These are phyloP conservation scores for Pisolithus microcarpus DNA, from an alignment of 768 basidiomycete species.

Conservation along the genomic window DNA sequence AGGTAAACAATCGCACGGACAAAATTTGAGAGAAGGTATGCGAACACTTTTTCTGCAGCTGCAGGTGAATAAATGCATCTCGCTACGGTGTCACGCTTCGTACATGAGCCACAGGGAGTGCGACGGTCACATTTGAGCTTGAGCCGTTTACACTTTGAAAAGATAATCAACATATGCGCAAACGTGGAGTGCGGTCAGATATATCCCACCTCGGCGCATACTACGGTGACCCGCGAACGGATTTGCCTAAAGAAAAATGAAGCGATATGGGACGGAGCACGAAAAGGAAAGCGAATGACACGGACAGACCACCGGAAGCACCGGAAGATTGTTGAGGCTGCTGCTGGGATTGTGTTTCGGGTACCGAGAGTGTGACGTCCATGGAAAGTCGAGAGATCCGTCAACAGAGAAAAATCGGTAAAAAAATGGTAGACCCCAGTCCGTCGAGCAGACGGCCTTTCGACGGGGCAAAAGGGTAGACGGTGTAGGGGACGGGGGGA, in stretches of 20 bases:
- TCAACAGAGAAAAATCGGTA: background rate
- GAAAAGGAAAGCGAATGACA: conserved; percentile 6
- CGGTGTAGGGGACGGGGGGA: background rate
- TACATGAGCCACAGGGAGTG: conserved; percentile 69
- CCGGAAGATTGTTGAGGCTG: conserved; percentile 12
- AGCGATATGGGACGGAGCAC: conserved; percentile 3
- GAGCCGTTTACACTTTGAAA: conserved; percentile 70
- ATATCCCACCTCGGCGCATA: conserved; percentile 65
- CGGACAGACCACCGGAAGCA: conserved; percentile 26
- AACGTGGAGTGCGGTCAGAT: background rate
- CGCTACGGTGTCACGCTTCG: conserved; percentile 67
- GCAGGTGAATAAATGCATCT: conserved; percentile 75
- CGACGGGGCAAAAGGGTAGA: background rate
- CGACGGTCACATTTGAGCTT: conserved; percentile 82
- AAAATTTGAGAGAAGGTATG: conserved; percentile 8
- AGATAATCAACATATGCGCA: background rate
- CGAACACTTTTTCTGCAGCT: conserved; percentile 80
- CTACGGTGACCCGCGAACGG: conserved; percentile 71
- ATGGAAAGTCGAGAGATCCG: conserved; percentile 2
- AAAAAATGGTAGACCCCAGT: background rate
- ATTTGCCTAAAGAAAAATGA: conserved; percentile 41
- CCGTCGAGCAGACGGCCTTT: background rate
- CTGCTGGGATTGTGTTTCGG: conserved; percentile 14
- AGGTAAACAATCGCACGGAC: background rate
- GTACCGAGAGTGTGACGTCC: conserved; percentile 11